These are phyloP conservation scores for Suhomyces kilbournensis DNA, from an alignment of 805 yeast species.

Conservation along the genomic window DNA sequence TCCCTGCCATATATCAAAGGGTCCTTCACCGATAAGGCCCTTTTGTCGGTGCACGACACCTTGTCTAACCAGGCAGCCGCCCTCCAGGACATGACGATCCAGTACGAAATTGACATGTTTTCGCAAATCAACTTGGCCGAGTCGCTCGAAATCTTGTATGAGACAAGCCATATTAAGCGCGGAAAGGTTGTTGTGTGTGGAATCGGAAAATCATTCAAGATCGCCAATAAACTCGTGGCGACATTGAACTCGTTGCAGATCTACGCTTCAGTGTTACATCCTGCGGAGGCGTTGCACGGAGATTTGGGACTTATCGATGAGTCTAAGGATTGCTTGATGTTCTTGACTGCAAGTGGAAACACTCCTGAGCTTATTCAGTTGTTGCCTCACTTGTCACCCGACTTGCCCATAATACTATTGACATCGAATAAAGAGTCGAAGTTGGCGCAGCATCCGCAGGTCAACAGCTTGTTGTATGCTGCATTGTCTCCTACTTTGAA, in stretches of 20 bases:
- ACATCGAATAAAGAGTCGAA: constrained; percentile 61
- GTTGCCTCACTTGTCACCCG: constrained; percentile 53
- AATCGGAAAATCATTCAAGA: constrained; percentile 80
- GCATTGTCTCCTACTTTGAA: constrained; percentile 55
- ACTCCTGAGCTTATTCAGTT: constrained; percentile 69
- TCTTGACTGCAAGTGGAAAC: constrained; percentile 78
- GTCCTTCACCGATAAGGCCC: constrained; percentile 12
- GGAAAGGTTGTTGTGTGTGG: constrained; percentile 80
- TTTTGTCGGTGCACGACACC: constrained; percentile 38
- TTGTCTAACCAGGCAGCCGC: constrained; percentile 49
- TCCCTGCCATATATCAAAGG: background rate
- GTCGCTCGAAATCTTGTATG: constrained; percentile 40
- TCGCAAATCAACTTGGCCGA: constrained; percentile 43
- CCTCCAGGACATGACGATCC: constrained; percentile 40
- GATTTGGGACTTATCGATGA: constrained; percentile 72
- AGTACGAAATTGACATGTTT: constrained; percentile 45
- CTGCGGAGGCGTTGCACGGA: constrained; percentile 87
- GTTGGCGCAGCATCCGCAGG: constrained; percentile 50
- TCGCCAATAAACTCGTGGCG: constrained; percentile 75
- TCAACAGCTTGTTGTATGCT: constrained; percentile 55
- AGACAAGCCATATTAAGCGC: constrained; percentile 25
- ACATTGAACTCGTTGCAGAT: constrained; percentile 79
- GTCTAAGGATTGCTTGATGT: constrained; percentile 51
- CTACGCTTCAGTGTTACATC: constrained; percentile 67
- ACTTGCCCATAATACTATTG: constrained; percentile 55